phyloP scores from a whole-genome alignment of 2,329 filamentous ascomycete species.

The Verticillium dahliae region DNA sequence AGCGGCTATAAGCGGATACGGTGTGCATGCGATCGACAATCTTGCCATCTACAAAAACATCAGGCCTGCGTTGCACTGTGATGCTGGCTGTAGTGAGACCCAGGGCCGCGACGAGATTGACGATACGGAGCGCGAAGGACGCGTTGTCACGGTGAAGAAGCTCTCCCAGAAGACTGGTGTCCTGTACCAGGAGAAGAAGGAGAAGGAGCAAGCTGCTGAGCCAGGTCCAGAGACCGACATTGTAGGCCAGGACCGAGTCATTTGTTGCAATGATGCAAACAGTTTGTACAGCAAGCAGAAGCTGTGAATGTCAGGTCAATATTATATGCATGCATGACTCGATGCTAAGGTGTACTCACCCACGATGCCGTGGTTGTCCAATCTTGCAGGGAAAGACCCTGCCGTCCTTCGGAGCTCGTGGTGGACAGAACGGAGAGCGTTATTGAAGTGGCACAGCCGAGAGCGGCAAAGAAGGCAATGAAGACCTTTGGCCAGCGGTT shows the following conservation, averaged over 20 bases:
- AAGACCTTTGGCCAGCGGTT: conserved; percentile 48
- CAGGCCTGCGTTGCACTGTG: conserved; percentile 59
- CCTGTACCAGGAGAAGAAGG: conserved; percentile 36
- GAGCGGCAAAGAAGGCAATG: conserved; percentile 45
- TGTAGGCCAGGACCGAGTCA: conserved; percentile 44
- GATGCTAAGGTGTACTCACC: conserved; percentile 39
- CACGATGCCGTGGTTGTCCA: conserved; percentile 57
- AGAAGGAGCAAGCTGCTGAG: conserved; percentile 39
- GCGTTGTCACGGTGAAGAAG: conserved; percentile 22
- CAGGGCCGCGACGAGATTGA: conserved; percentile 38
- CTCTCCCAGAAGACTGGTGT: conserved; percentile 28
- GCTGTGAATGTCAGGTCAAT: conserved; percentile 1
- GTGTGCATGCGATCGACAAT: conserved; percentile 60
- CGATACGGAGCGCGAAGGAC: conserved; percentile 38
- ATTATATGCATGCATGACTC: background rate
- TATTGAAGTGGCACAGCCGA: conserved; percentile 50
- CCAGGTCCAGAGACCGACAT: conserved; percentile 45
- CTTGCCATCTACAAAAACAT: conserved; percentile 53
- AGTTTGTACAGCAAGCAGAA: conserved; percentile 44
- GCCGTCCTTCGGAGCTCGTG: conserved; percentile 17
- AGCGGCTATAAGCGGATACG: conserved; percentile 51
- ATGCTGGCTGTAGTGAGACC: conserved; percentile 41
- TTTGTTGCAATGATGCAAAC: conserved; percentile 40
- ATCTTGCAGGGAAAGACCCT: conserved; percentile 41
- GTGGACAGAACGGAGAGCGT: conserved; percentile 48